phyloP scores from a whole-genome alignment of 148 eudicot genomes.

The Linanthus parryae region DNA sequence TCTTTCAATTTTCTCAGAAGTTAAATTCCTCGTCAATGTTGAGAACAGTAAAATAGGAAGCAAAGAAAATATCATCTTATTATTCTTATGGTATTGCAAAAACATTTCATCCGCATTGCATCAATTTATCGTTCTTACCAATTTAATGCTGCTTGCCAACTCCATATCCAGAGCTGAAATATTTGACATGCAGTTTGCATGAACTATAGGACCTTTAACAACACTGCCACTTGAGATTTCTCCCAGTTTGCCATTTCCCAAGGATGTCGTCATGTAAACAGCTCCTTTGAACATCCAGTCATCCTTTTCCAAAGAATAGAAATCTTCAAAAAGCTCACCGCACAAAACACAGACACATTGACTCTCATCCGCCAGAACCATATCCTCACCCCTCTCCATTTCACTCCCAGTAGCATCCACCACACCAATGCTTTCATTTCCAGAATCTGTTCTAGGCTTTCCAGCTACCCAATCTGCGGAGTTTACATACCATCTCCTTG shows the following conservation, averaged over 20 bases:
- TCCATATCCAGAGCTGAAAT: conserved; percentile 46
- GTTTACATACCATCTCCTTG: conserved; percentile 72
- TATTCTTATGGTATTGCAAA: too few species aligned
- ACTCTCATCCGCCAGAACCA: conserved; percentile 93
- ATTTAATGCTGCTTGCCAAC: conserved; percentile 35
- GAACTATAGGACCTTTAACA: conserved; percentile 57
- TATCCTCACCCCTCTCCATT: conserved; percentile 26
- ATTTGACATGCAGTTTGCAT: conserved; percentile 61
- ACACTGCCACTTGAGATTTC: conserved; percentile 24
- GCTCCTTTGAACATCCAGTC: conserved; percentile 96
- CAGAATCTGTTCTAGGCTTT: conserved; percentile 21
- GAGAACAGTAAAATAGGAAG: too few species aligned
- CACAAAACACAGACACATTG: conserved; percentile 83
- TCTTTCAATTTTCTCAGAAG: too few species aligned
- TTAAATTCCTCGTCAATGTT: too few species aligned
- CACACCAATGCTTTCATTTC: conserved; percentile 7
- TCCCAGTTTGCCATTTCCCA: conserved; percentile 23
- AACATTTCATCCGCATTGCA: too few species aligned
- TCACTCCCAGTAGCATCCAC: conserved; percentile 20
- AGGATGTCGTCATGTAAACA: conserved; percentile 38
- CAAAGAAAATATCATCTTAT: too few species aligned
- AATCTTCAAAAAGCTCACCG: conserved; percentile 92
- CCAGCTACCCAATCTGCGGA: conserved; percentile 58
- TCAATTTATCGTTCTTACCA: too few species aligned
- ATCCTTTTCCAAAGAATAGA: conserved; percentile 48